Evolutionary conservation across 202 grass and related monocot genomes (phyloP), one percentile per base, ranked within the genome.

Genomic region (Panicum hallii): DNA sequence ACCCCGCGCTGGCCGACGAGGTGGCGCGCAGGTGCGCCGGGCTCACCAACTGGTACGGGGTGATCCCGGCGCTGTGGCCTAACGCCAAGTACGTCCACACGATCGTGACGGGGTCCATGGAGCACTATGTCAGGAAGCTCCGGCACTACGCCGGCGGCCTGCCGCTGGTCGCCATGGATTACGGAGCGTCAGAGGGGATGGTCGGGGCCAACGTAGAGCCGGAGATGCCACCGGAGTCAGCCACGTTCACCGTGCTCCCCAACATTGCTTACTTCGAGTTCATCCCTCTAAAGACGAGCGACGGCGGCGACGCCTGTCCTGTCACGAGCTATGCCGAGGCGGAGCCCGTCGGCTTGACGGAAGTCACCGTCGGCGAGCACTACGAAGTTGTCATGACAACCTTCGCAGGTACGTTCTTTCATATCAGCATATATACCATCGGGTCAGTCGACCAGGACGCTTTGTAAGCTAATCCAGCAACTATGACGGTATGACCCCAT

Each of bases 61-160:
- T 92, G 74, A 90, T 98, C 81, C 91, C 93, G 10, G 91, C 87
- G 70, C 89, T 98, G 52, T 98, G 89, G 89, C 87, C 91, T 36
- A 98, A 98, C 67, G 89, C 92, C 12, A 90, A 58, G 86, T 98
- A 98, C 83, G 89, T 95, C 11, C 93, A 93, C 73, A 68, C 89
- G 43, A 93, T 95, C 85, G 90, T 98, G 89, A 98, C 93, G 4
- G 91, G 95, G 4, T 98, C 93, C 46, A 95, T 98, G 95, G 93
- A 95, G 34, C 93, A 87, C 71, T 98, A 98, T 63, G 80, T 91
- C 16, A 84, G 70, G 83, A 98, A 95, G 76, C 63, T 98, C 67
- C 76, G 83, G 26, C 93, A 94, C 69, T 92, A 98, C 87, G 93
- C 93, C 4, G 93, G 91, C 0, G 38, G 36, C 6, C 80, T 98